Evolutionary conservation across 78 protist species (phyloP), one percentile per base, ranked within the genome.

Genomic region (Dictyostelium firmibasis): DNA sequence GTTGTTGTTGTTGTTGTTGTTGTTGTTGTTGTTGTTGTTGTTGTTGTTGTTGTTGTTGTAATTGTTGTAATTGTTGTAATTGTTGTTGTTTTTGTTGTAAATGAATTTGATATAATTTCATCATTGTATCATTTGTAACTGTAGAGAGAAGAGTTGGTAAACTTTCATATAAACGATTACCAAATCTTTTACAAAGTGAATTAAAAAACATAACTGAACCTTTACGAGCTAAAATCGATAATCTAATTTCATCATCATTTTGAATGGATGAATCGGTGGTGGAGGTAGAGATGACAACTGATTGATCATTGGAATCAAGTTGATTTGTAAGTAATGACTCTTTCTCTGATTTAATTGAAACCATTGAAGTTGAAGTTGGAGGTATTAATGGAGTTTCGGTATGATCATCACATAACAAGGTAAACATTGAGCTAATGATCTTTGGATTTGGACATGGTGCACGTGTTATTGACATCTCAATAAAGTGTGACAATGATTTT

Each of bases 371-470:
- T 13, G 62, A 29, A 25, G 44, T 25, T 14, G 36, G 18, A 13
- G 44, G n/a, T 10, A 76, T 85, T 11, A 81, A 27, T 41, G 96
- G 96, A 11, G 96, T 84, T 38, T 85, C 78, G 9, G 86, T 85
- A 33, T 82, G 77, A 44, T 92, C 96, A 25, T 81, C 88, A 72
- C 84, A 64, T 2, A 85, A 43, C 7, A 85, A 33, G 1, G 83
- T 44, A 83, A 85, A 77, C 77, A 92, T 36, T 44, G 91, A 79
- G 27, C 60, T 69, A 38, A 92, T 79, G 13, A 92, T 60, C 20
- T 81, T 81, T 25, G 62, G 85, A 64, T 92, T 92, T 14, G 96
- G 96, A 79, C 91, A 83, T 23, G 84, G 88, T 18, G 38, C 31
- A 18, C 96, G 14, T 0, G 20, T 50, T 3, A 72, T 2, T 6